Evolutionary conservation across 1,284 basidiomycete species (phyloP).

Genomic region (Ustilago nuda): DNA sequence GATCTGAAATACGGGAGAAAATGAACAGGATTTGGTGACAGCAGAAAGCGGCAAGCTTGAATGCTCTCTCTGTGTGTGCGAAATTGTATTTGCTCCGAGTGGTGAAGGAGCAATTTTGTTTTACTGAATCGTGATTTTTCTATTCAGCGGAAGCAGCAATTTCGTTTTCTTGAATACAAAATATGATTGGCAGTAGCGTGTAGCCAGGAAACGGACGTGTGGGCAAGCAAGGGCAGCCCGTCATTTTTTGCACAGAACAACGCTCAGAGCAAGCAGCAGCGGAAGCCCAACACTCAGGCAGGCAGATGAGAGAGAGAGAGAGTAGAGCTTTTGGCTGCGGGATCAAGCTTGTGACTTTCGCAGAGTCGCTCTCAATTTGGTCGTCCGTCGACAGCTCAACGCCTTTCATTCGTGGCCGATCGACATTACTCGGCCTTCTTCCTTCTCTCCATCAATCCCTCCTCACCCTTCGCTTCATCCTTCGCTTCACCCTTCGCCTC

Average conservation of each 20-base stretch:
- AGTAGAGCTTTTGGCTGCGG: neutral
- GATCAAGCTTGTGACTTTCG: slow-evolving; percentile 12
- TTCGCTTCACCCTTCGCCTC: neutral
- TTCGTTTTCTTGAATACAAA: slow-evolving; percentile 1
- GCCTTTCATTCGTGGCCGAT: neutral
- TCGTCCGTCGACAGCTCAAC: neutral
- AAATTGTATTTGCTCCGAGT: neutral
- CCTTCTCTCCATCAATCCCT: neutral
- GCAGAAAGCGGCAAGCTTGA: neutral
- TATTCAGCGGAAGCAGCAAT: neutral
- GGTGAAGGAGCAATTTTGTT: neutral
- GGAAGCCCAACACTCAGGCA: too few species aligned
- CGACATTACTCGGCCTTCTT: slow-evolving; percentile 7
- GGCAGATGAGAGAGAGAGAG: neutral
- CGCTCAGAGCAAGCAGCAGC: neutral
- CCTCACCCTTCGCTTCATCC: neutral
- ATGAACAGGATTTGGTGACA: slow-evolving; percentile 1
- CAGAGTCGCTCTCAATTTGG: neutral
- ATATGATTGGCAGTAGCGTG: too few species aligned
- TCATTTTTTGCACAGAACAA: slow-evolving; percentile 8
- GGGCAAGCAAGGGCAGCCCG: neutral
- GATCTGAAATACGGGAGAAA: neutral
- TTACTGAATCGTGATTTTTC: neutral
- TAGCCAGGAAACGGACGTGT: too few species aligned
- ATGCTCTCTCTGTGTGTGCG: neutral